Percentiles rank a stretch among this genome's conserved stretches.
These are phyloP conservation scores for Taphrina deformans DNA, from an alignment of 1,139 yeast species.

Conservation along the genomic window DNA sequence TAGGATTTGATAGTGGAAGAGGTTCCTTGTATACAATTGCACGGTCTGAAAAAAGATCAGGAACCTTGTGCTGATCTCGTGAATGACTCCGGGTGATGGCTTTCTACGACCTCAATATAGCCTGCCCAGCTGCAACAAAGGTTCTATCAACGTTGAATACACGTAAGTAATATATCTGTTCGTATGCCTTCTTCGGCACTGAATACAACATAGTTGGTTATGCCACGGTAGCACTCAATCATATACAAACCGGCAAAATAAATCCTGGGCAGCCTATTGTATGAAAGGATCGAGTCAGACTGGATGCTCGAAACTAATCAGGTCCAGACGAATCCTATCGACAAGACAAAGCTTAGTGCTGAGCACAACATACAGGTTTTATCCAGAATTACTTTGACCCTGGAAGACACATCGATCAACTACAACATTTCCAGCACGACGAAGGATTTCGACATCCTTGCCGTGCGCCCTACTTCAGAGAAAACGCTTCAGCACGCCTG, in stretches of 20 bases:
- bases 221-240: slow-evolving; percentile 16
- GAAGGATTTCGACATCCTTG: slow-evolving; percentile 66
- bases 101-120: slow-evolving; percentile 23
- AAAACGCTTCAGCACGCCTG: slow-evolving; percentile 75
- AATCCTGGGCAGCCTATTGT: slow-evolving; percentile 3
- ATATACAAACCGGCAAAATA: slow-evolving; percentile 16
- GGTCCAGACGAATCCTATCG: background rate
- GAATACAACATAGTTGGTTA: slow-evolving; percentile 14
- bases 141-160: slow-evolving; percentile 1
- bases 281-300: background rate
- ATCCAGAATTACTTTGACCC: slow-evolving; percentile 9
- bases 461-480: slow-evolving; percentile 79
- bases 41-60: no score
- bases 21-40: no score
- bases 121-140: background rate
- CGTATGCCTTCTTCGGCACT: background rate
- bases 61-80: no score
- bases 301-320: background rate
- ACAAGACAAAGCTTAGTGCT: background rate
- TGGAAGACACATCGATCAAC: slow-evolving; percentile 22
- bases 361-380: slow-evolving; percentile 2
- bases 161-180: background rate
- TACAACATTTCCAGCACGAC: slow-evolving; percentile 31
- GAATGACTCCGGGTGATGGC: slow-evolving; percentile 14
- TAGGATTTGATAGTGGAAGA: no score